Base-by-base conservation (phyloP, 495 filamentous ascomycete genomes). In the Tuber magnatum region DNA sequence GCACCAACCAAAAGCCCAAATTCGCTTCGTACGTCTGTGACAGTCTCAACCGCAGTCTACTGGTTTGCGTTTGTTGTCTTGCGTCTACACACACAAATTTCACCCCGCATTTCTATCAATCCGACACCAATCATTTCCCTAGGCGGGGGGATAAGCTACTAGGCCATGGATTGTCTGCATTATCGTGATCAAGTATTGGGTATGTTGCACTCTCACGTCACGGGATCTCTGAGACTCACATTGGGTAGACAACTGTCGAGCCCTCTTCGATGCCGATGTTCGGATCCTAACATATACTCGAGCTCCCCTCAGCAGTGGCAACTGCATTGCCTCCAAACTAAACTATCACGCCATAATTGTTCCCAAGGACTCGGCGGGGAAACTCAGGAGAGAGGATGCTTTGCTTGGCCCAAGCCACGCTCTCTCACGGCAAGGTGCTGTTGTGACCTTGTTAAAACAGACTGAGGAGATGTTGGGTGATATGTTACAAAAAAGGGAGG, bases 191-290 rank as follows among this genome's bases (percentile, higher is more conserved):
- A 65, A 28, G 32, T 65, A 35, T 65, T 65, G 32, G 56, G 56
- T 65, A 65, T 32, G 32, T 65, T 35, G 14, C 32, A 5, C 18
- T 32, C 56, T 65, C 28, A 35, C 14, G 24, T 16, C 16, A 28
- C n/a, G 24, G 56, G 28, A 18, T 65, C 28, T 20, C 28, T 65
- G 14, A 14, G 28, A 35, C 56, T 65, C 28, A 65, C 56, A 7
- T 65, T 65, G 28, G 56, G 32, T 35, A 65, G 56, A 65, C 14
- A 65, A 65, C 56, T 65, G 56, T 65, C 56, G 56, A 65, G 56
- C 56, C 32, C 56, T 65, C 14, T 65, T 65, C 56, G 28, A 65
- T 65, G 56, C 32, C 56, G 56, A 65, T 65, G 56, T 65, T 32
- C 28, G 56, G 56, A 65, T 65, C 56, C 28, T 65, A 14, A 65